Percentiles rank a stretch among this genome's conserved stretches.
Conservation (phyloP, 2,329 filamentous ascomycete species). For the Paraconiothyrium sp. region DNA sequence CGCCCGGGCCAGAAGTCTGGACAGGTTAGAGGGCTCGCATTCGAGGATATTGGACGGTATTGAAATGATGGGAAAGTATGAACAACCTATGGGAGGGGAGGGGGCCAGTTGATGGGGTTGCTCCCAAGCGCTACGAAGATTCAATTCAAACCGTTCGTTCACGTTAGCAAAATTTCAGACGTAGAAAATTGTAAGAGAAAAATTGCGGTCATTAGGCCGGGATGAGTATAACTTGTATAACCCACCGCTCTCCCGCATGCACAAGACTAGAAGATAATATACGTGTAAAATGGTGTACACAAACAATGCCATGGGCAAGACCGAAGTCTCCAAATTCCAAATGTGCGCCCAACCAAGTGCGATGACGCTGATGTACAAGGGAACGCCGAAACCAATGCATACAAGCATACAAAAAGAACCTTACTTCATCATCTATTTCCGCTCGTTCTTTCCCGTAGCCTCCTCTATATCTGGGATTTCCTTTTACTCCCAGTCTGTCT, state of each 20-base stretch:
- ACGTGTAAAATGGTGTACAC: neutral
- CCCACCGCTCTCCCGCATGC: neutral
- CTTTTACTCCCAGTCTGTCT: neutral
- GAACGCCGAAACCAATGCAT: neutral
- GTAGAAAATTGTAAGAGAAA: no score
- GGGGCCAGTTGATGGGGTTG: no score
- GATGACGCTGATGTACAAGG: neutral
- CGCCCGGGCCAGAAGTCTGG: slow-evolving; percentile 20
- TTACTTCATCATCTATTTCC: neutral
- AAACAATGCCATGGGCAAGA: neutral
- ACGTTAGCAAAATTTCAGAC: no score
- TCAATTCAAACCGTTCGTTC: no score
- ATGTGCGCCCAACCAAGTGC: neutral
- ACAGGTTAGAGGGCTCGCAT: slow-evolving; percentile 1
- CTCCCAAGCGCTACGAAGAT: no score
- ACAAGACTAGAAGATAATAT: neutral
- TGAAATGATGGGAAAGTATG: no score
- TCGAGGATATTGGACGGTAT: no score
- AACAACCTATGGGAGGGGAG: no score
- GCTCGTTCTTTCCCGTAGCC: neutral
- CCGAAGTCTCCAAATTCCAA: neutral
- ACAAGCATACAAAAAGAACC: neutral
- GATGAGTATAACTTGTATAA: neutral
- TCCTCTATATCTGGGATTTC: neutral
- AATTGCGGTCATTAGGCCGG: no score